Evolutionary conservation across 2,329 filamentous ascomycete species (phyloP), one percentile per base, ranked within the genome.

Genomic region (Sclerotinia sclerotiorum): DNA sequence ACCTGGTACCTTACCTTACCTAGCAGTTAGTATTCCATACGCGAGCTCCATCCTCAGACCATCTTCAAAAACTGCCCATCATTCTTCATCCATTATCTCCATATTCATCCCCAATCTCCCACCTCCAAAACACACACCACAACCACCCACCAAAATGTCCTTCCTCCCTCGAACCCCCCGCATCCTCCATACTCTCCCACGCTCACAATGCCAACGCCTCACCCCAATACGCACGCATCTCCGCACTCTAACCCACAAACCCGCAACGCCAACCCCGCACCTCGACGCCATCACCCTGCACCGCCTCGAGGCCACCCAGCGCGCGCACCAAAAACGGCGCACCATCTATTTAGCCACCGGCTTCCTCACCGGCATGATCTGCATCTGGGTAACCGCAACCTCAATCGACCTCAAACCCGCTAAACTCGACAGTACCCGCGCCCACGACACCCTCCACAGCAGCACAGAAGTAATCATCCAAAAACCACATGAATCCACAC

Each of bases 381-480:
- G 70, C n/a, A 74, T 77, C 55, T 78, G 72, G 70, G 3, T 76
- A 19, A 78, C 76, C 1, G 75, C 76, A 2, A 75, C 72, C 1
- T 73, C 71, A 0, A 74, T 77, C 32, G 74, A 76, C 7, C 71
- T 77, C 2, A 8, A 8, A 6, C 71, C 74, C 17, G 64, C 21
- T 42, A 68, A 69, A 58, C 51, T 67, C 48, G 70, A 71, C 32
- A 51, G 21, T 19, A 35, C 57, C 7, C 46, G 57, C 3, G 17
- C 42, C 5, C 24, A 13, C 49, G 70, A 75, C 19, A 73, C 74
- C 44, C 83, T 84, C 73, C 77, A 77, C 60, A 79, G 82, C 54
- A 44, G 69, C 35, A 76, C 74, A 1, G 74, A 75, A 13, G 75
- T 74, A 10, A 74, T 71, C 51, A 74, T 72, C 1, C 72, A 77